Evolutionary conservation across 2,329 filamentous ascomycete species (phyloP), one percentile per base, ranked within the genome.

Genomic region (Xylariales sp.): DNA sequence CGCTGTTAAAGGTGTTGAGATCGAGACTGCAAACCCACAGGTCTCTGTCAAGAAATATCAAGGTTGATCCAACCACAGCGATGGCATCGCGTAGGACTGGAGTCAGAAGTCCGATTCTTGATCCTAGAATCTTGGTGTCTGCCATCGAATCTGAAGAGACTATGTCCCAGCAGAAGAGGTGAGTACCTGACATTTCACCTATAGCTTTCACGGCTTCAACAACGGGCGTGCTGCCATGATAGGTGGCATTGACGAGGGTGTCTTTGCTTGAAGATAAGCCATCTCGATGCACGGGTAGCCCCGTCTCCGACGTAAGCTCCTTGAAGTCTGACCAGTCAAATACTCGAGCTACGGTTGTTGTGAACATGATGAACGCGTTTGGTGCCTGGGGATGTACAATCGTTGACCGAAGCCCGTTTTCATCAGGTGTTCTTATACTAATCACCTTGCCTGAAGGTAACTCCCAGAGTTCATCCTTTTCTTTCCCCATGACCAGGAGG

Each of bases 381-480:
- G 63, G 56, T 41, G 41, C 45, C 46, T 50, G 52, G 12, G 67
- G 67, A 52, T 69, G 67, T 39, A 59, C 32, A 50, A 62, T 50
- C 53, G 62, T 57, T 28, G 59, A 64, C 52, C 56, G 60, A 50
- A 64, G 56, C 28, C 67, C 64, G 32, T 50, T 50, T 53, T 67
- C 59, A 41, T 48, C 52, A 46, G 60, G 34, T 45, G 39, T 43
- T 54, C 60, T 57, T 49, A 23, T 53, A n/a, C 43, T 57, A 10
- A 73, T 57, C 49, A 71, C 60, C 16, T 41, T 59, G 8, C 71
- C 73, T 10, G 69, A 71, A 23, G 72, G 69, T 10, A 76, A 58
- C 41, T 71, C 70, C 74, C 73, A 77, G 1, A 76, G 59, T 55
- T 74, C 64, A 39, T 72, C 63, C 3, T 48, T 28, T 30, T 72